These are phyloP conservation scores for Xylariomycetidae sp. DNA, from an alignment of 2,329 filamentous ascomycete species.

Conservation along the genomic window DNA sequence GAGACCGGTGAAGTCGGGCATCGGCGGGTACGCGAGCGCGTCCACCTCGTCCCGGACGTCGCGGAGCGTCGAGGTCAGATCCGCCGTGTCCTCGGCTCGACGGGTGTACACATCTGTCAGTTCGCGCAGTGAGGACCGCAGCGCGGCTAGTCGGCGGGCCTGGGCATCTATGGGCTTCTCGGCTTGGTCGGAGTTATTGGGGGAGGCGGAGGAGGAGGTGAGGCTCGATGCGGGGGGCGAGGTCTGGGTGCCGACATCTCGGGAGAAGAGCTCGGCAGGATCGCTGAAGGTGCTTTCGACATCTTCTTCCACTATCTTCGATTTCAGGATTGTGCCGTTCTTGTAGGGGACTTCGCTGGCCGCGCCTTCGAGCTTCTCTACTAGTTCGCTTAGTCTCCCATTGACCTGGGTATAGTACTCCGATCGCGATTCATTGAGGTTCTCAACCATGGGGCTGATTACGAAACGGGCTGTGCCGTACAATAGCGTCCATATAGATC, in stretches of 20 bases:
- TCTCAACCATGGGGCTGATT: slow-evolving; percentile 56
- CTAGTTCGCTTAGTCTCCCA: slow-evolving; percentile 39
- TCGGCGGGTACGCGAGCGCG: slow-evolving; percentile 44
- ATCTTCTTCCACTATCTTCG: slow-evolving; percentile 22
- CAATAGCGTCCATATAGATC: slow-evolving; percentile 54
- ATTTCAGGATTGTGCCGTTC: slow-evolving; percentile 20
- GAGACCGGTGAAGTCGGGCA: slow-evolving; percentile 28
- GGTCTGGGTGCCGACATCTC: slow-evolving; percentile 77
- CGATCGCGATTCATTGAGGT: slow-evolving; percentile 45
- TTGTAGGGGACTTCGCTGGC: slow-evolving; percentile 58
- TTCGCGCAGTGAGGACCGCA: slow-evolving; percentile 38
- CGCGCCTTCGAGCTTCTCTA: slow-evolving; percentile 47
- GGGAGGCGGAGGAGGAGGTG: slow-evolving; percentile 13
- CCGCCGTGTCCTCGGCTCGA: slow-evolving; percentile 45
- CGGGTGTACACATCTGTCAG: slow-evolving; percentile 39
- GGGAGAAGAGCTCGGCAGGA: slow-evolving; percentile 75
- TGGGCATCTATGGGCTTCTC: slow-evolving; percentile 34
- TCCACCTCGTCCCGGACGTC: slow-evolving; percentile 64
- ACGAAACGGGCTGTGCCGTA: slow-evolving; percentile 70
- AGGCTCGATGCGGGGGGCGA: slow-evolving; percentile 44
- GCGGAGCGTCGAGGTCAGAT: slow-evolving; percentile 48
- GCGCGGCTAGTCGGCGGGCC: slow-evolving; percentile 34
- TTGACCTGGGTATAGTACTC: slow-evolving; percentile 48
- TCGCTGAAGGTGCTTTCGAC: slow-evolving; percentile 50
- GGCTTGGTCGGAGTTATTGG: slow-evolving; percentile 5